phyloP scores from a whole-genome alignment of 148 eudicot genomes.

The Heliosperma pusillum region DNA sequence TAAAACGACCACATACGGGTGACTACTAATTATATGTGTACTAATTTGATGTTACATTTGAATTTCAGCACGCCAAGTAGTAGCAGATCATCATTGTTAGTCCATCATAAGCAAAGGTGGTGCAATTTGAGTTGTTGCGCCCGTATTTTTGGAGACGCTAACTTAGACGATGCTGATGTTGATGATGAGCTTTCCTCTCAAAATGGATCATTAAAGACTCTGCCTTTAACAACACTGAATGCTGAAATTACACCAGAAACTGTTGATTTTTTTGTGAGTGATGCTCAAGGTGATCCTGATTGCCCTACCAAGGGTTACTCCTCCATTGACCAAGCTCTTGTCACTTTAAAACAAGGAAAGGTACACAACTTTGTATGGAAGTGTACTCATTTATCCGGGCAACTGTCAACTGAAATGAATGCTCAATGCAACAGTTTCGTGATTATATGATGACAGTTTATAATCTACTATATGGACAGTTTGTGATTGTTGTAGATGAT shows the following conservation, averaged over 20 bases:
- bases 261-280: slow-evolving; percentile 83
- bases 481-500: slow-evolving; percentile 92
- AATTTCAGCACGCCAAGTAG: slow-evolving; percentile 23
- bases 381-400: too few species aligned
- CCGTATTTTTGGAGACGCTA: slow-evolving; percentile 17
- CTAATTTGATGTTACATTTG: not conserved
- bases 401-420: too few species aligned
- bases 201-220: slow-evolving; percentile 32
- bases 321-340: slow-evolving; percentile 69
- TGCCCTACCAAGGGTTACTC: slow-evolving; percentile 74
- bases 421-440: not conserved
- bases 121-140: slow-evolving; percentile 48
- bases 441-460: not conserved
- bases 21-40: too few species aligned
- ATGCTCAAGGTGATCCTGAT: slow-evolving; percentile 96
- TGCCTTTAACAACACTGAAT: slow-evolving; percentile 46
- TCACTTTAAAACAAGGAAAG: slow-evolving; percentile 60
- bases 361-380: slow-evolving; percentile 25
- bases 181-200: slow-evolving; percentile 39
- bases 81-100: slow-evolving; percentile 13
- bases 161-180: not conserved
- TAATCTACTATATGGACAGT: slow-evolving; percentile 38
- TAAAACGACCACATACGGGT: too few species aligned
- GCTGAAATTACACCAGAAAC: slow-evolving; percentile 75
- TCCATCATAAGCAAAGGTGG: slow-evolving; percentile 29